These are phyloP conservation scores for Thinopyrum elongatum DNA, from an alignment of 176 grass and related monocot genomes.

Conservation along the genomic window DNA sequence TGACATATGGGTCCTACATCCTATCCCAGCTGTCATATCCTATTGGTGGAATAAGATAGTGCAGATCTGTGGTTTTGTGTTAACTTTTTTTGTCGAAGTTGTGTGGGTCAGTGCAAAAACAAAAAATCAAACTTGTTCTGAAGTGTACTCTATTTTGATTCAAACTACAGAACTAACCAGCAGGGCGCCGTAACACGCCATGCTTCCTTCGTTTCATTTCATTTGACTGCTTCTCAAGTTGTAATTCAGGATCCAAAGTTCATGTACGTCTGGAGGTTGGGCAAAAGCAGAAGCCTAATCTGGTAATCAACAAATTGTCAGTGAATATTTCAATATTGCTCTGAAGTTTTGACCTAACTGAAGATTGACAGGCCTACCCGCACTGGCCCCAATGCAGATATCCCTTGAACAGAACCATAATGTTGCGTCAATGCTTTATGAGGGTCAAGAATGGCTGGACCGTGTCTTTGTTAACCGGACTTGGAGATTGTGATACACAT, in stretches of 20 bases:
- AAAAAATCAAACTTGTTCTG: background rate
- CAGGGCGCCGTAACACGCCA: slow-evolving; percentile 91
- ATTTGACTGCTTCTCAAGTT: slow-evolving; percentile 91
- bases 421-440: slow-evolving; percentile 90
- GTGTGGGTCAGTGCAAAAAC: background rate
- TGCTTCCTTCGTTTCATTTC: slow-evolving; percentile 92
- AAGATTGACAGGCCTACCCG: slow-evolving; percentile 41
- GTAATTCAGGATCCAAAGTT: slow-evolving; percentile 85
- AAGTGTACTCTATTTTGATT: background rate
- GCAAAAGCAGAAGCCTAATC: slow-evolving; percentile 85
- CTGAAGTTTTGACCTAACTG: slow-evolving; percentile 16
- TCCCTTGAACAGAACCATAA: slow-evolving; percentile 90
- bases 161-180: slow-evolving; percentile 47
- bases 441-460: slow-evolving; percentile 82
- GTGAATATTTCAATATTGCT: background rate
- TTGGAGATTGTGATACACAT: slow-evolving; percentile 86
- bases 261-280: slow-evolving; percentile 84
- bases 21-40: background rate
- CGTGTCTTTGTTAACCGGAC: slow-evolving; percentile 64
- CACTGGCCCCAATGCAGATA: slow-evolving; percentile 76
- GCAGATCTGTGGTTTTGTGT: background rate
- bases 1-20: background rate
- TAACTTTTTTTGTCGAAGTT: background rate
- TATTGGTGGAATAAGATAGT: background rate
- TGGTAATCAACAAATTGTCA: slow-evolving; percentile 32